Evolutionary conservation across 805 yeast genomes (phyloP), one percentile per base, ranked within the genome.

Genomic region (Metschnikowia vanudenii): DNA sequence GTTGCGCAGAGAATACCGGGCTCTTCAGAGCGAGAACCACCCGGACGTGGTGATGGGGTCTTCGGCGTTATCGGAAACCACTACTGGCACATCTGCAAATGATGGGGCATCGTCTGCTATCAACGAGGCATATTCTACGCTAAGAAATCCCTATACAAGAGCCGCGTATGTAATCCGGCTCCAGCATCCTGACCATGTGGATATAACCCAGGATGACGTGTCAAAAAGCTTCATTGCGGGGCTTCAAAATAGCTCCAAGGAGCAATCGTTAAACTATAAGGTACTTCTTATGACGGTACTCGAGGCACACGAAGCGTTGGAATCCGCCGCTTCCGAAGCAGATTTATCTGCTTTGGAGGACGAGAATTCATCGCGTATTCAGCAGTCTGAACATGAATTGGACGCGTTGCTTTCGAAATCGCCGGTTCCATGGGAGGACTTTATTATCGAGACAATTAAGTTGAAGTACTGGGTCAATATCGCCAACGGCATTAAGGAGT

Each of bases 391-490:
- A 47, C 49, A 56, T 1, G 57, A 48, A 7, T 65, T 92, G 41
- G 73, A 73, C 2, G 52, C 63, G 6, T 74, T 84, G 2, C 80
- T 84, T 55, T 24, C 58, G 2, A 49, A 53, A 1, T 52, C 71
- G n/a, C 60, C 61, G 1, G 47, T 66, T 3, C 74, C 83, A 39
- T 80, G 81, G 71, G 79, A 80, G 10, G 58, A 64, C 0, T 85
- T 92, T 12, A 81, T 85, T 41, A 65, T 76, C 44, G 82, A 81
- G 49, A 84, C 95, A 1, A 79, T 89, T 19, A 79, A 78, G 52
- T 68, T 92, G 51, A 87, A 87, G 62, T 92, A 90, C 62, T 90
- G 96, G 96, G 73, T 75, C 40, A 91, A 87, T 60, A 80, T 92
- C 29, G 80, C 80, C 40, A 76, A 76, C 34, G 89, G 88, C 5